Evolutionary conservation across 106 monocot species (phyloP).

Genomic region (Dioscorea zingiberensis): DNA sequence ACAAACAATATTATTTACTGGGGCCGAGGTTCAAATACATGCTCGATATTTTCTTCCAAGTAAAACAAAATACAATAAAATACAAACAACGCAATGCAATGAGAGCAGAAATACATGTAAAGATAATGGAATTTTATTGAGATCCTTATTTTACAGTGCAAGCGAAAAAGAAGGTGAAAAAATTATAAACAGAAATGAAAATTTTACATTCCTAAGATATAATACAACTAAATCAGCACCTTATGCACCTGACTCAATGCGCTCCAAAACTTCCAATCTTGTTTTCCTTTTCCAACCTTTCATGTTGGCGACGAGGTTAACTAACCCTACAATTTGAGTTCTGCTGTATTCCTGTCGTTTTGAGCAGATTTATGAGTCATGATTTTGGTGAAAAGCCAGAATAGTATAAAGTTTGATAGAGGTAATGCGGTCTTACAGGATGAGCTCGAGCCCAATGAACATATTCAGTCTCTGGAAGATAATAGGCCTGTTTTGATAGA

Average conservation of each 20-base stretch:
- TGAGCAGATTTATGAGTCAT: no score
- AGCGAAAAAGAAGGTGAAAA: background rate
- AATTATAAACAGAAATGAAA: slow-evolving; percentile 9
- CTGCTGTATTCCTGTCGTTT: slow-evolving; percentile 68
- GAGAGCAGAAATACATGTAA: no score
- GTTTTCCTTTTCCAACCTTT: slow-evolving; percentile 94
- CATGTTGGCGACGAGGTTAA: slow-evolving; percentile 85
- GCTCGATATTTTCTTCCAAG: no score
- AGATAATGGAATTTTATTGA: background rate
- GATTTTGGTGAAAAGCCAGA: no score
- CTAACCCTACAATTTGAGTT: slow-evolving; percentile 66
- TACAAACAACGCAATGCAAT: no score
- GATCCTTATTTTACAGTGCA: background rate
- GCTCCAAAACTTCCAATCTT: slow-evolving; percentile 81
- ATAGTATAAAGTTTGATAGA: no score
- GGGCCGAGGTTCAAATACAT: no score
- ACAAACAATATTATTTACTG: no score
- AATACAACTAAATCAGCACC: background rate
- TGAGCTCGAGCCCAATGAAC: slow-evolving; percentile 95
- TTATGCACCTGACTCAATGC: slow-evolving; percentile 67
- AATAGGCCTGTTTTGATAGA: slow-evolving; percentile 64
- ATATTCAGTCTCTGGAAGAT: slow-evolving; percentile 97
- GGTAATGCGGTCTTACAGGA: slow-evolving; percentile 36
- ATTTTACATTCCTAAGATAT: slow-evolving; percentile 23
- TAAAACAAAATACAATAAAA: no score